Base-by-base conservation (phyloP, 2,329 filamentous ascomycete genomes). In the Nigrograna mackinnonii region DNA sequence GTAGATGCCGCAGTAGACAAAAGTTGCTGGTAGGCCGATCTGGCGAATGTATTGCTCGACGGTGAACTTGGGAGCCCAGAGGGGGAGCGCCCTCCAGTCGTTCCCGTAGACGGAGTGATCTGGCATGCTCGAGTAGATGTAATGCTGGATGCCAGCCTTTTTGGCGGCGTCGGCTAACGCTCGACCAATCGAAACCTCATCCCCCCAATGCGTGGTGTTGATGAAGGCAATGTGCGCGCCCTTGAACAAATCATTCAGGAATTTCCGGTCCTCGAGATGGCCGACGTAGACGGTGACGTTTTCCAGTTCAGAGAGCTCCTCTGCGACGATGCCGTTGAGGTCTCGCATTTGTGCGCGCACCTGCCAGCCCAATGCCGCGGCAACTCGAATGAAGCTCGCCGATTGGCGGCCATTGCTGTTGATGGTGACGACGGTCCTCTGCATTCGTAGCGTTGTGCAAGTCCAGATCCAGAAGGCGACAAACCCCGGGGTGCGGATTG, bases 181-280 rank as follows among this genome's bases (percentile, higher is more conserved):
- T 66, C 87, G 86, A 50, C 94, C 94, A 55, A 96, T 95, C 28
- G 85, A 84, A 44, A 94, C 80, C 75, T 99, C 94, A 70, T 97
- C 91, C 38, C 92, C 94, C 75, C 95, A 96, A 60, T 95, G 95
- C 4, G 91, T 95, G 31, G 94, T 99, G 74, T 99, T 99, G 75
- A 97, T 91, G 70, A 97, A 99, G 46, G 94, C 94, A 38, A 95
- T 79, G 57, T 95, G 87, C 17, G 89, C 87, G 48, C 89, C 90
- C 26, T 79, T 76, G 77, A 97, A 97, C 16, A 97, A 79, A 53
- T 87, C 79, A 40, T 81, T 78, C 62, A 96, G 87, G 52, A 96
- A 76, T 56, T 84, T 79, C 64, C 90, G 89, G 60, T 92, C 82
- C 49, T 86, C 80, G 49, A 86, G 60, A 64, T 81, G 50, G 68